A percentile compares a stretch with the other conserved stretches of the same genome.
phyloP scores from a whole-genome alignment of 1,284 basidiomycete species.

The Trichosporon sp. region DNA sequence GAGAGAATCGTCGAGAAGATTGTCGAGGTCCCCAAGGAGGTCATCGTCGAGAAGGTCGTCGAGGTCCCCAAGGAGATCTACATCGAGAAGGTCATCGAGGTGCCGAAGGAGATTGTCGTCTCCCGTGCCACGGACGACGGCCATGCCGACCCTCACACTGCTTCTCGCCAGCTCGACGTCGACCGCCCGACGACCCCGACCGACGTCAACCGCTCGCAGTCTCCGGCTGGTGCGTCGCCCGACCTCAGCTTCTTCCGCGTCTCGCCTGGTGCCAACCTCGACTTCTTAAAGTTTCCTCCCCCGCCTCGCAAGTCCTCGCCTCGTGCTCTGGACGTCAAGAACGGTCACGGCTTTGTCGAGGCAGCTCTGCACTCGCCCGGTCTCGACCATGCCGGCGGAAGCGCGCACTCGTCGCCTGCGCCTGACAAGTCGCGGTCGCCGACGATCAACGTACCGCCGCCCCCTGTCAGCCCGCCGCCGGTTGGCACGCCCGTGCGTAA shows the following conservation, averaged over 20 bases:
- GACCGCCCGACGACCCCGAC: constrained; percentile 38
- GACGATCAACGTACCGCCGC: constrained; percentile 80
- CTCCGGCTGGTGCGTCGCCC: constrained; percentile 29
- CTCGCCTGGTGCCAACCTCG: constrained; percentile 50
- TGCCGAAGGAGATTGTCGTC: constrained; percentile 45
- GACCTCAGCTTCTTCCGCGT: constrained; percentile 55
- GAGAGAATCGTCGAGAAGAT: constrained; percentile 47
- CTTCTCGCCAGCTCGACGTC: constrained; percentile 39
- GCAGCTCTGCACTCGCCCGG: constrained; percentile 42
- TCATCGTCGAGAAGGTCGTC: constrained; percentile 47
- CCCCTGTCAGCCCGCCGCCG: constrained; percentile 77
- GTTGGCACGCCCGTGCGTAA: constrained; percentile 56
- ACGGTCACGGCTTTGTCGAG: constrained; percentile 20
- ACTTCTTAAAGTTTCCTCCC: constrained; percentile 56
- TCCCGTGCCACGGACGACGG: constrained; percentile 37
- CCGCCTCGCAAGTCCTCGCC: constrained; percentile 27
- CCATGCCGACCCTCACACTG: constrained; percentile 15
- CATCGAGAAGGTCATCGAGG: constrained; percentile 45
- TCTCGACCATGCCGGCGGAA: constrained; percentile 29
- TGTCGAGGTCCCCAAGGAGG: constrained; percentile 56
- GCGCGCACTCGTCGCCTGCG: constrained; percentile 36
- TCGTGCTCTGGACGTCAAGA: constrained; percentile 21
- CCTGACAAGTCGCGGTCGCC: constrained; percentile 81
- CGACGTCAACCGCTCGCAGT: constrained; percentile 38
- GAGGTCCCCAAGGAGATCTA: constrained; percentile 51